Evolutionary conservation across 805 yeast genomes (phyloP).

Genomic region (Candida ponderosae): DNA sequence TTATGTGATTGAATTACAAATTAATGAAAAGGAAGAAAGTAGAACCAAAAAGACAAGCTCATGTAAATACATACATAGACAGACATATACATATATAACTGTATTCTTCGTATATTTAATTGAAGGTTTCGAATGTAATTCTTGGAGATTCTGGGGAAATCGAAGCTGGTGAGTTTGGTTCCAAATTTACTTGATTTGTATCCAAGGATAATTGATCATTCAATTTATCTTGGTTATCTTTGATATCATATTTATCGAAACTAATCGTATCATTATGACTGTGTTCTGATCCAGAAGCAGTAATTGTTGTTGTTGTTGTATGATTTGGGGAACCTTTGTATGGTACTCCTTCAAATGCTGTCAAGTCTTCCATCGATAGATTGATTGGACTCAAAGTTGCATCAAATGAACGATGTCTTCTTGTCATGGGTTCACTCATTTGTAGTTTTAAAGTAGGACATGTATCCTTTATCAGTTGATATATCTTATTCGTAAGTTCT

Average conservation of each 20-base stretch:
- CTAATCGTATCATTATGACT: background rate
- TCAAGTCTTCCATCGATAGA: conserved; percentile 12
- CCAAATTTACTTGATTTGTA: background rate
- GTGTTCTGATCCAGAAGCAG: background rate
- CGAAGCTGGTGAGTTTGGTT: background rate
- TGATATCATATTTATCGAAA: no score
- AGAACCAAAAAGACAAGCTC: no score
- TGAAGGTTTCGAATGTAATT: conserved; percentile 10
- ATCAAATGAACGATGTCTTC: conserved; percentile 21
- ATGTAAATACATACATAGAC: no score
- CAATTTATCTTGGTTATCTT: no score
- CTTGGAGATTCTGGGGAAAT: conserved; percentile 13
- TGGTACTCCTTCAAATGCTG: conserved; percentile 9
- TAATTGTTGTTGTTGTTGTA: background rate
- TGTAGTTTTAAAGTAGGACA: conserved; percentile 20
- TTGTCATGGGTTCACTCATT: conserved; percentile 25
- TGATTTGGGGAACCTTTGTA: conserved; percentile 17
- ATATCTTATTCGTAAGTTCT: conserved; percentile 16
- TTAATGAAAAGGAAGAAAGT: no score
- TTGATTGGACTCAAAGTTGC: background rate
- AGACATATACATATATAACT: no score
- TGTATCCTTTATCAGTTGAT: conserved; percentile 9
- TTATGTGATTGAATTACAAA: no score
- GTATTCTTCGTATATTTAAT: no score
- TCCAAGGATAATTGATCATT: no score